Percentiles rank a stretch among this genome's conserved stretches.
phyloP scores from a whole-genome alignment of 768 basidiomycete species.

The Mycena indigotica region DNA sequence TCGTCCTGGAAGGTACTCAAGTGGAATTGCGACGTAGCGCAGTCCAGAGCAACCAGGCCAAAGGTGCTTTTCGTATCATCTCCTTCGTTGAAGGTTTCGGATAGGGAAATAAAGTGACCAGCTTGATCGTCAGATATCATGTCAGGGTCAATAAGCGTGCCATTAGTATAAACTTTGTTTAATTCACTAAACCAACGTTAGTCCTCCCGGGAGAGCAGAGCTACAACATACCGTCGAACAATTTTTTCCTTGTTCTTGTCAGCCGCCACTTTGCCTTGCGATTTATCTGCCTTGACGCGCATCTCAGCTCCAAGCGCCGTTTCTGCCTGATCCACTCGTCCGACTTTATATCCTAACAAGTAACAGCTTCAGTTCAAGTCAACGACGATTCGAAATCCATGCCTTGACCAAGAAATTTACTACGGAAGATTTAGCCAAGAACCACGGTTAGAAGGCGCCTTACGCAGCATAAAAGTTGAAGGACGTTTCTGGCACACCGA shows the following conservation, averaged over 20 bases:
- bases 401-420: slow-evolving; percentile 86
- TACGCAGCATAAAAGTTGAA: slow-evolving; percentile 94
- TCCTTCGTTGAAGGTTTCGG: slow-evolving; percentile 56
- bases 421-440: slow-evolving; percentile 27
- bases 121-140: slow-evolving; percentile 92
- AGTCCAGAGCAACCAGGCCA: slow-evolving; percentile 90
- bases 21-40: slow-evolving; percentile 94
- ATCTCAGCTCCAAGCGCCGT: slow-evolving; percentile 97
- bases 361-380: no score
- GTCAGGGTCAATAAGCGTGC: slow-evolving; percentile 89
- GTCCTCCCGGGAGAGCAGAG: not conserved
- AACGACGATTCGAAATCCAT: no score
- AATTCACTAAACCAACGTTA: slow-evolving; percentile 60
- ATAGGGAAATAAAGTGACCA: slow-evolving; percentile 91
- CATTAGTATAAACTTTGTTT: slow-evolving; percentile 94
- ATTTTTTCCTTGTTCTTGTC: slow-evolving; percentile 82
- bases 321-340: slow-evolving; percentile 95
- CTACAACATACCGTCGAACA: slow-evolving; percentile 63
- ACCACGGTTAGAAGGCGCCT: slow-evolving; percentile 31
- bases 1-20: slow-evolving; percentile 90
- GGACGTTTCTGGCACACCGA: slow-evolving; percentile 91
- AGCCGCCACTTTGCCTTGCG: slow-evolving; percentile 56
- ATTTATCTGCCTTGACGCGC: slow-evolving; percentile 78
- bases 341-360: slow-evolving; percentile 82
- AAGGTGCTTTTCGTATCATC: slow-evolving; percentile 57